Conservation (phyloP, 768 basidiomycete species). For the Kwoniella dejecticola region DNA sequence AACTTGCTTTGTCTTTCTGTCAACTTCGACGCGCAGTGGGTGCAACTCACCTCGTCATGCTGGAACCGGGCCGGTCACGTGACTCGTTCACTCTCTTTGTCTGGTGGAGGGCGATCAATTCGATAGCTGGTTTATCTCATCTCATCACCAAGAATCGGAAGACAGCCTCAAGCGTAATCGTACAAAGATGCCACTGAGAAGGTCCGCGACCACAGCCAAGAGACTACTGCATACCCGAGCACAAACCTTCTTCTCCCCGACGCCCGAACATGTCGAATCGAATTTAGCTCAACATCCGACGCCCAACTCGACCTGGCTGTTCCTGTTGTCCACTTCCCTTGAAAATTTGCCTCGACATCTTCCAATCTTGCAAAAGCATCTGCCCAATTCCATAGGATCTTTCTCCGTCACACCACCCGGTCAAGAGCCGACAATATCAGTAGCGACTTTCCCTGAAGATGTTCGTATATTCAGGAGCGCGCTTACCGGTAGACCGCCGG, state of each 20-base stretch:
- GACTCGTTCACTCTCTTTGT: too few relatives aligned
- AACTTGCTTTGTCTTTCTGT: too few relatives aligned
- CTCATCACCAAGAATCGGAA: too few relatives aligned
- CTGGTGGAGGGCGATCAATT: too few relatives aligned
- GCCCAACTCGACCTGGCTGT: slow-evolving; percentile 15
- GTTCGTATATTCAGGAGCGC: slow-evolving; percentile 24
- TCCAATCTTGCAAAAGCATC: slow-evolving; percentile 18
- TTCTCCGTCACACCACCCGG: slow-evolving; percentile 28
- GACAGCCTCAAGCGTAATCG: too few relatives aligned
- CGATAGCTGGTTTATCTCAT: too few relatives aligned
- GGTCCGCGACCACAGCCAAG: background rate
- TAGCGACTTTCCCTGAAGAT: slow-evolving; percentile 26
- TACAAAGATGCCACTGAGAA: background rate
- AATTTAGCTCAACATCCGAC: slow-evolving; percentile 12
- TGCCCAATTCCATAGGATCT: slow-evolving; percentile 35
- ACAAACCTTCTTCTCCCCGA: slow-evolving; percentile 39
- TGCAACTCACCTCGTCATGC: too few relatives aligned
- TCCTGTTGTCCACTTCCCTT: slow-evolving; percentile 39
- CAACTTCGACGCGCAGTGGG: too few relatives aligned
- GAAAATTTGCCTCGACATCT: slow-evolving; percentile 9
- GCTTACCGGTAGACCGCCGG: slow-evolving; percentile 29
- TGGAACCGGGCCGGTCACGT: too few relatives aligned
- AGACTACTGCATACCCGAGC: slow-evolving; percentile 14
- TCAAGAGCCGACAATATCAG: slow-evolving; percentile 13
- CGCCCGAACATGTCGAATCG: slow-evolving; percentile 15